Conservation (phyloP, 2,329 filamentous ascomycete species). For the Clonostachys byssicola region DNA sequence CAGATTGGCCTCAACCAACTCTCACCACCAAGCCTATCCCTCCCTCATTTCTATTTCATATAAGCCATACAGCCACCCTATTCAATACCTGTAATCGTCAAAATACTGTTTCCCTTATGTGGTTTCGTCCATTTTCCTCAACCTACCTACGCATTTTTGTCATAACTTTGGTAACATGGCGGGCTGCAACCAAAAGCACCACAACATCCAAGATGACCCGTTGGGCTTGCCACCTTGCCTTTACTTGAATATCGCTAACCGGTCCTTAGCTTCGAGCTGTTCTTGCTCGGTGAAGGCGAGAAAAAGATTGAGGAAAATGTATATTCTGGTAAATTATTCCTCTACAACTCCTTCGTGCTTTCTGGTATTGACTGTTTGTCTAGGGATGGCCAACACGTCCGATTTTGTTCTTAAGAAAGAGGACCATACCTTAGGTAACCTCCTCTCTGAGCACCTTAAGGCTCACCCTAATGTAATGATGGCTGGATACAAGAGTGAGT, state of each 20-base stretch:
- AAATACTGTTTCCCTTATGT: not conserved
- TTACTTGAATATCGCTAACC: not conserved
- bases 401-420: slow-evolving; percentile 96
- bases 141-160: not conserved
- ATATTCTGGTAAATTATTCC: slow-evolving; percentile 72
- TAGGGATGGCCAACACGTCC: slow-evolving; percentile 85
- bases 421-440: slow-evolving; percentile 91
- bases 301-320: slow-evolving; percentile 88
- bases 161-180: slow-evolving; percentile 14
- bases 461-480: slow-evolving; percentile 81
- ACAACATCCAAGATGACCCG: slow-evolving; percentile 28
- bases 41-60: no score
- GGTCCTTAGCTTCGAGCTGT: slow-evolving; percentile 78
- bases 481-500: slow-evolving; percentile 82
- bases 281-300: slow-evolving; percentile 81
- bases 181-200: slow-evolving; percentile 30
- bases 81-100: no score
- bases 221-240: not conserved
- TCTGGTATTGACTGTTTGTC: not conserved
- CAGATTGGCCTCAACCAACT: no score
- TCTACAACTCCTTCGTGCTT: no score
- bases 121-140: not conserved
- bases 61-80: no score
- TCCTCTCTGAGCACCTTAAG: slow-evolving; percentile 81
- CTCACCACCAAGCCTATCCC: no score